A percentile compares a stretch with the other conserved stretches of the same genome.
phyloP scores from a whole-genome alignment of 257 asterid genomes.

The Przewalskia tangutica region DNA sequence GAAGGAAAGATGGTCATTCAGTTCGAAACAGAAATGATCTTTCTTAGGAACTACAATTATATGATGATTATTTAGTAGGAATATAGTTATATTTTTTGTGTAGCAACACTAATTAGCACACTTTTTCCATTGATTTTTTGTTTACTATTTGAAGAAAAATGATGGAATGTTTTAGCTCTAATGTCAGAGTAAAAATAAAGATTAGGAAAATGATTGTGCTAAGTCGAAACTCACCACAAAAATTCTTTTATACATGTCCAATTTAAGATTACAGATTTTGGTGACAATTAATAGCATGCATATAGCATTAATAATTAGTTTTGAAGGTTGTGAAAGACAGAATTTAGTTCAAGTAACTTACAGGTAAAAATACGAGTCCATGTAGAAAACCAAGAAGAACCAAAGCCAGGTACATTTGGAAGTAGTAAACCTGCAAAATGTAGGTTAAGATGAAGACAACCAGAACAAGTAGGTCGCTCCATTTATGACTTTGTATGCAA shows the following conservation, averaged over 20 bases:
- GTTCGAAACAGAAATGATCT: background rate
- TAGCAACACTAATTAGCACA: background rate
- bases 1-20: background rate
- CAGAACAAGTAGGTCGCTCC: background rate
- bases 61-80: background rate
- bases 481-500: background rate
- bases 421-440: slow-evolving; percentile 75
- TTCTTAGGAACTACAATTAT: background rate
- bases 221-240: background rate
- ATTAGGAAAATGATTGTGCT: background rate
- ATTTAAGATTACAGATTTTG: background rate
- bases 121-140: background rate
- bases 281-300: background rate
- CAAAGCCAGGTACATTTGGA: slow-evolving; percentile 85
- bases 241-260: background rate
- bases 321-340: background rate
- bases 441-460: background rate
- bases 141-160: background rate
- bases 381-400: slow-evolving; percentile 92
- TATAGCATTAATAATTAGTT: background rate
- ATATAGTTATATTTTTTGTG: background rate
- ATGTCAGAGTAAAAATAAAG: background rate
- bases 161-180: background rate
- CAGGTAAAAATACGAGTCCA: slow-evolving; percentile 79
- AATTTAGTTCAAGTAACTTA: slow-evolving; percentile 23